Percentiles rank a stretch among this genome's conserved stretches.
phyloP scores from a whole-genome alignment of 495 filamentous ascomycete species.

The Xylaria cubensis region DNA sequence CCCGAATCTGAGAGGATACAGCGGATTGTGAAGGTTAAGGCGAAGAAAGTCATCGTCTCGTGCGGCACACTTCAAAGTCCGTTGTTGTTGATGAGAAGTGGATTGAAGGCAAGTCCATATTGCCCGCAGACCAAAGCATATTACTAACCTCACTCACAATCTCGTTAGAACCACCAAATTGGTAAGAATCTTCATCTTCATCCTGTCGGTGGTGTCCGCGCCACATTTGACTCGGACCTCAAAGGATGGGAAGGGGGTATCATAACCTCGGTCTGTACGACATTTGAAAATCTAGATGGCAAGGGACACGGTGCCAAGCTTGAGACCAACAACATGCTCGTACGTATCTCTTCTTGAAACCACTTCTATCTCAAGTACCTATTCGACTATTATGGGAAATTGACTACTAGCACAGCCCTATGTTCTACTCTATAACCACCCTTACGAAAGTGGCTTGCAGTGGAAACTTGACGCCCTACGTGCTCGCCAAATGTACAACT shows the following conservation, averaged over 20 bases:
- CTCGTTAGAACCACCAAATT: slow-evolving; percentile 74
- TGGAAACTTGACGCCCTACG: slow-evolving; percentile 70
- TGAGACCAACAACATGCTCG: slow-evolving; percentile 70
- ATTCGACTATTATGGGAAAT: not conserved
- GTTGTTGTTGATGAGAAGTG: slow-evolving; percentile 75
- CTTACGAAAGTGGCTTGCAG: slow-evolving; percentile 69
- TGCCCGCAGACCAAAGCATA: not conserved
- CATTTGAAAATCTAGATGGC: slow-evolving; percentile 83
- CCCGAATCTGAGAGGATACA: slow-evolving; percentile 50
- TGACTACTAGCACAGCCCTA: slow-evolving; percentile 36
- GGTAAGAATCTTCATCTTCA: slow-evolving; percentile 86
- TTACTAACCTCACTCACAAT: slow-evolving; percentile 1
- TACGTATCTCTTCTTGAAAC: slow-evolving; percentile 25
- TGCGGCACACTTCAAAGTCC: slow-evolving; percentile 78
- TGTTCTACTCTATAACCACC: slow-evolving; percentile 59
- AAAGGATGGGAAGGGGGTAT: slow-evolving; percentile 81
- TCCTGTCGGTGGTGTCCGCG: slow-evolving; percentile 68
- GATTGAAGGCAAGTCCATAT: slow-evolving; percentile 53
- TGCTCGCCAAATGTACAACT: slow-evolving; percentile 67
- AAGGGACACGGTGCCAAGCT: slow-evolving; percentile 85
- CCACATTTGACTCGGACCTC: slow-evolving; percentile 68
- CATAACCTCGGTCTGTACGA: slow-evolving; percentile 76
- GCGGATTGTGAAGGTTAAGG: slow-evolving; percentile 71
- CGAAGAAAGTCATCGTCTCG: slow-evolving; percentile 82
- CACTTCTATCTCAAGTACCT: slow-evolving; percentile 11